phyloP scores from a whole-genome alignment of 495 filamentous ascomycete genomes.

The Sphaerosporella brunnea region DNA sequence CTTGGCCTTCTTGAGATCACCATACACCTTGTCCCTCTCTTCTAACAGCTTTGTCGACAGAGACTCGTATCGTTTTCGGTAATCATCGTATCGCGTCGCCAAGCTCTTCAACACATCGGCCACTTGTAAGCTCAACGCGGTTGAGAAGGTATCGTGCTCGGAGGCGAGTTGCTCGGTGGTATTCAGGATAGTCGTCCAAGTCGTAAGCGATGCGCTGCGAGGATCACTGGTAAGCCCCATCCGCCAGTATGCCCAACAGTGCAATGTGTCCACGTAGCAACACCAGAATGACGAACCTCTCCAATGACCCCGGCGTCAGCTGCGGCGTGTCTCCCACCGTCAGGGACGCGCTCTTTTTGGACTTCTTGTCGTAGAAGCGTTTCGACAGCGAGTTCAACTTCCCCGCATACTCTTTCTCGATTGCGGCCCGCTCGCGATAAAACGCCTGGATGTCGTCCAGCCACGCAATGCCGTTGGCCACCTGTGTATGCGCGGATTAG shows the following conservation, averaged over 20 bases:
- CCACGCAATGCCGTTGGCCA: slow-evolving; percentile 74
- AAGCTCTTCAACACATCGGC: slow-evolving; percentile 68
- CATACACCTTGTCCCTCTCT: slow-evolving; percentile 66
- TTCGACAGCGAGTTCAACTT: slow-evolving; percentile 75
- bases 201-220: slow-evolving; percentile 70
- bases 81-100: slow-evolving; percentile 63
- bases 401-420: slow-evolving; percentile 89
- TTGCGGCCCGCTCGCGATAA: slow-evolving; percentile 79
- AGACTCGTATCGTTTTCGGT: slow-evolving; percentile 79
- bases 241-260: too few species aligned
- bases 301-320: slow-evolving; percentile 87
- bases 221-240: too few species aligned
- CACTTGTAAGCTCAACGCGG: slow-evolving; percentile 55
- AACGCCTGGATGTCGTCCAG: slow-evolving; percentile 94
- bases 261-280: too few species aligned
- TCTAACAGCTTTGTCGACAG: slow-evolving; percentile 75
- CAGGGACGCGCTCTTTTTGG: slow-evolving; percentile 67
- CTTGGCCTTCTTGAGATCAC: slow-evolving; percentile 78
- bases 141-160: slow-evolving; percentile 71
- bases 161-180: slow-evolving; percentile 73
- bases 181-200: slow-evolving; percentile 84
- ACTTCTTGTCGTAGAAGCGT: slow-evolving; percentile 93
- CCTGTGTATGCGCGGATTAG: slow-evolving; percentile 22
- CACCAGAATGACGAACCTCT: slow-evolving; percentile 38
- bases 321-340: slow-evolving; percentile 87